Conservation (phyloP, 1,284 basidiomycete genomes). For the Leccinum laetum region DNA sequence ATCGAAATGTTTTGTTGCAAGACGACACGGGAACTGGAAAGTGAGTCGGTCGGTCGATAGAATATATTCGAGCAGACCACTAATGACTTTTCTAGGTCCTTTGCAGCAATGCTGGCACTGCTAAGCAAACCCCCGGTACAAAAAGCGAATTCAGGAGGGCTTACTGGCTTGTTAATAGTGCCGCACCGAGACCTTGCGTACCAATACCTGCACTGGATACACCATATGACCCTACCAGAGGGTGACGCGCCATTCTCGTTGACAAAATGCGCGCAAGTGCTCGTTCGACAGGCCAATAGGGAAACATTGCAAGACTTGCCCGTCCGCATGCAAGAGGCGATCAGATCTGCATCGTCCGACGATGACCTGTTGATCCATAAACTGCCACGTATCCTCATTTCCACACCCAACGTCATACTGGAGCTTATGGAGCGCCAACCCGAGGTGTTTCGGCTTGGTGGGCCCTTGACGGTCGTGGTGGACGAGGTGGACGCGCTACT, state of each 20-base stretch:
- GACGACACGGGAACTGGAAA: slow-evolving; percentile 78
- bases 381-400: slow-evolving; percentile 68
- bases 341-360: slow-evolving; percentile 37
- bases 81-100: slow-evolving; percentile 51
- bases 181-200: slow-evolving; percentile 75
- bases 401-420: slow-evolving; percentile 66
- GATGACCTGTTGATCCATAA: slow-evolving; percentile 39
- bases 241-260: slow-evolving; percentile 33
- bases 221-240: slow-evolving; percentile 44
- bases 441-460: slow-evolving; percentile 42
- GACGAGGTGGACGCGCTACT: slow-evolving; percentile 77
- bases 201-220: slow-evolving; percentile 69
- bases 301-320: slow-evolving; percentile 32
- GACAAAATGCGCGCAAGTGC: slow-evolving; percentile 53
- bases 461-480: slow-evolving; percentile 59
- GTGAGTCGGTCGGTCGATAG: slow-evolving; percentile 41
- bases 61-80: slow-evolving; percentile 3
- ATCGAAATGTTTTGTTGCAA: slow-evolving; percentile 62
- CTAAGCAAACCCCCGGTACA: slow-evolving; percentile 51
- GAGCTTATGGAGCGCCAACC: slow-evolving; percentile 52
- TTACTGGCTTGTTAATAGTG: slow-evolving; percentile 62
- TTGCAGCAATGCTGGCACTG: slow-evolving; percentile 64
- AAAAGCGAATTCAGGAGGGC: slow-evolving; percentile 17
- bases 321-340: slow-evolving; percentile 30
- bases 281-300: slow-evolving; percentile 44